Evolutionary conservation across 345 rosid species (phyloP).

Genomic region (Corymbia maculata): DNA sequence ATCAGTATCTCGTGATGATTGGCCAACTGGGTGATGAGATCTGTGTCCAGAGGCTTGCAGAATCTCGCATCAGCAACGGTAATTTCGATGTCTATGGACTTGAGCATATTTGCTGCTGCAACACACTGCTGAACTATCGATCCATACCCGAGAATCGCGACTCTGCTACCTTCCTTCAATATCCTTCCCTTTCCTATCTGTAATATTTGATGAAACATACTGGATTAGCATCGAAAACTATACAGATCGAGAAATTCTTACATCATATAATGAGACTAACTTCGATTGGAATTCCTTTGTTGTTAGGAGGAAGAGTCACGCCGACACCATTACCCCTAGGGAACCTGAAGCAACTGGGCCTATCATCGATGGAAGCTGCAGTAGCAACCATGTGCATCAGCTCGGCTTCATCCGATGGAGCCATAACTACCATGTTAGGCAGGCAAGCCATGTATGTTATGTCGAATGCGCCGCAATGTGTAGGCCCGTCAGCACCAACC

Average conservation of each 20-base stretch:
- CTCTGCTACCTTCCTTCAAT: slow-evolving; percentile 55
- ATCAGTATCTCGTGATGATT: slow-evolving; percentile 63
- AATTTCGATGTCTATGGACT: slow-evolving; percentile 21
- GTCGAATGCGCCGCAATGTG: slow-evolving; percentile 78
- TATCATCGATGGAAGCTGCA: slow-evolving; percentile 64
- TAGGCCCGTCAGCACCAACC: slow-evolving; percentile 79
- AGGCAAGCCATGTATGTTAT: slow-evolving; percentile 66
- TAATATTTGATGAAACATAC: background rate
- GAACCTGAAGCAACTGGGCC: slow-evolving; percentile 80
- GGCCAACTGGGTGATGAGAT: slow-evolving; percentile 57
- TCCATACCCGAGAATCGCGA: slow-evolving; percentile 77
- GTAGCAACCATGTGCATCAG: slow-evolving; percentile 80
- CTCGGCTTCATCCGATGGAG: slow-evolving; percentile 73
- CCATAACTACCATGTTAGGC: slow-evolving; percentile 86
- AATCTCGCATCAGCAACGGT: slow-evolving; percentile 90
- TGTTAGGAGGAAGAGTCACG: slow-evolving; percentile 32
- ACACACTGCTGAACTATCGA: slow-evolving; percentile 64
- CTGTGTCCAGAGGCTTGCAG: slow-evolving; percentile 76
- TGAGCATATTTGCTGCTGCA: slow-evolving; percentile 45
- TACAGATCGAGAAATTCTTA: background rate
- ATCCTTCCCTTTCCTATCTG: slow-evolving; percentile 86
- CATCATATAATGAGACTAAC: slow-evolving; percentile 7
- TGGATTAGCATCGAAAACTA: background rate
- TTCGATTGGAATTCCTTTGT: slow-evolving; percentile 57
- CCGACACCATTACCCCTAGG: slow-evolving; percentile 76